Percentiles rank a stretch among this genome's conserved stretches.
These are phyloP conservation scores for Salix udensis DNA, from an alignment of 345 rosid species.

Conservation along the genomic window DNA sequence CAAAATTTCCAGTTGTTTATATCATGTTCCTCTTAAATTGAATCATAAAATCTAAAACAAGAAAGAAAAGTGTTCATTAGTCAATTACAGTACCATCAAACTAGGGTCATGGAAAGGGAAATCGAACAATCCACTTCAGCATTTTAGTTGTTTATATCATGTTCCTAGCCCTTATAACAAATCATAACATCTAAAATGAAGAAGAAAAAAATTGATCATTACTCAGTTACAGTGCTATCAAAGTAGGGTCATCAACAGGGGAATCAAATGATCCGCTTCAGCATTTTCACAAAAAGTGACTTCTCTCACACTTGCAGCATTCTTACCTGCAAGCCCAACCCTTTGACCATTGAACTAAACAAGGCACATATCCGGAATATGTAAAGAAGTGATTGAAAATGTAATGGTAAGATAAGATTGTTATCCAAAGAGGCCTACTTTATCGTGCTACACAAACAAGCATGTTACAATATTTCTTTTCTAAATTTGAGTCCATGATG, in stretches of 20 bases:
- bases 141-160: not conserved
- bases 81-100: not conserved
- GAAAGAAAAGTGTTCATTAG: not conserved
- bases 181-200: not conserved
- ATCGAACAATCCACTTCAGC: not conserved
- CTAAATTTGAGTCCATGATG: no score
- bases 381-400: no score
- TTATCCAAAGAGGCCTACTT: not conserved
- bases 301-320: not conserved
- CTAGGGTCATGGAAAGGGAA: not conserved
- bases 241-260: not conserved
- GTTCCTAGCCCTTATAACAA: not conserved
- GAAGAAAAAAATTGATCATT: not conserved
- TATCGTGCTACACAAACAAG: not conserved
- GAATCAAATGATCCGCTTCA: not conserved
- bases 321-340: not conserved
- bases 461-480: no score
- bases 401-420: not conserved
- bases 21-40: not conserved
- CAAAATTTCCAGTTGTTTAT: no score
- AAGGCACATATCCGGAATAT: not conserved
- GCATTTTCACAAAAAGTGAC: not conserved
- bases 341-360: not conserved
- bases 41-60: not conserved
- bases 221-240: not conserved